Base-by-base conservation (phyloP, 345 rosid genomes). In the Leavenworthia alabamica region DNA sequence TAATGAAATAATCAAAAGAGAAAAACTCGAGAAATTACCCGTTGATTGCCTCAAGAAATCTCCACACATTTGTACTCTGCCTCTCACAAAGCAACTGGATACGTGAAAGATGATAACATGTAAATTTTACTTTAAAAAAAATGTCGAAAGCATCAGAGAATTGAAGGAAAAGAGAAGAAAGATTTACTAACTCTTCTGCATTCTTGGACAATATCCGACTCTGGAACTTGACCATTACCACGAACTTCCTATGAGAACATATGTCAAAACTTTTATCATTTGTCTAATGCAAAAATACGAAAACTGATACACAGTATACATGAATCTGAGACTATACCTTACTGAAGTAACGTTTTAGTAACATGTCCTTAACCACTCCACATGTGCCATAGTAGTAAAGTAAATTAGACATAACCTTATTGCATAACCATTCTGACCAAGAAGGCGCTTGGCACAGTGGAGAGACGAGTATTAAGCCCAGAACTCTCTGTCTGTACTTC, bases 381-480 rank as follows among this genome's bases (percentile, higher is more conserved):
- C 96, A 92, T 81, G 87, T 92, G 71, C 98, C 98, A 69, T 86
- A 86, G 73, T 78, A 92, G 75, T 89, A 92, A 10, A 92, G 84
- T 61, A 86, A 81, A 67, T 86, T 86, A 36, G 88, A 89, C 78
- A 86, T 69, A 58, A 89, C 90, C 96, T 90, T 90, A 64, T 88
- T 88, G 68, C 70, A 81, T 46, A 90, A 65, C 97, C 97, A 90
- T 78, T 82, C 98, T 47, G 95, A 78, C 97, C 97, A 94, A 26
- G 99, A 90, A 31, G 99, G 97, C 20, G 84, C 82, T 70, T 74
- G 81, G 85, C 96, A 90, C 59, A 94, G 78, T 27, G 99, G 99
- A 72, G 99, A 90, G 51, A 94, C 79, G 62, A 94, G 95, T 75
- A 94, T 90, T 63, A 94, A 73, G 14, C 99, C 99, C 64, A 80